A percentile compares a stretch with the other conserved stretches of the same genome.
Evolutionary conservation across 106 monocot species (phyloP).

Genomic region (Dactylorhiza incarnata): DNA sequence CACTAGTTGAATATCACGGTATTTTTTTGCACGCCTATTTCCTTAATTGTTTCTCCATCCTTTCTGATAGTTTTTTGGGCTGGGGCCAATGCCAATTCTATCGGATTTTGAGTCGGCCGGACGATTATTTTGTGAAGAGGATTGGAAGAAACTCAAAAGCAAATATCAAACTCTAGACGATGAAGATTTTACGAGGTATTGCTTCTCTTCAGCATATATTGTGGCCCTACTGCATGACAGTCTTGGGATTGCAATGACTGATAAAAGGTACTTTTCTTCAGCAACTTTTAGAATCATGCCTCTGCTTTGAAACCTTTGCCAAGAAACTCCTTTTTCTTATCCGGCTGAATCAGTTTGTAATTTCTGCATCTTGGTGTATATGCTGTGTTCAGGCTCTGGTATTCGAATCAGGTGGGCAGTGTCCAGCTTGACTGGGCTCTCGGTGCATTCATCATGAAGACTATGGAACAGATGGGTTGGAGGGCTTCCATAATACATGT

Average conservation of each 20-base stretch:
- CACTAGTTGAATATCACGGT: neutral
- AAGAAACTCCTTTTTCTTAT: too few species aligned
- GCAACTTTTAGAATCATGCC: too few species aligned
- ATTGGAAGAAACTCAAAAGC: slow-evolving; percentile 43
- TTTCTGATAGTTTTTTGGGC: slow-evolving; percentile 63
- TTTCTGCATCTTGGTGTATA: neutral
- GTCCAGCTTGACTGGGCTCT: slow-evolving; percentile 70
- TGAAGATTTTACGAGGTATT: slow-evolving; percentile 61
- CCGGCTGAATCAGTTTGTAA: too few species aligned
- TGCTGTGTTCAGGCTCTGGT: slow-evolving; percentile 44
- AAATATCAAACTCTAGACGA: slow-evolving; percentile 33
- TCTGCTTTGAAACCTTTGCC: too few species aligned
- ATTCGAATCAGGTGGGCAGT: slow-evolving; percentile 44
- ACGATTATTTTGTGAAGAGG: slow-evolving; percentile 55
- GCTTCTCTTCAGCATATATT: slow-evolving; percentile 95
- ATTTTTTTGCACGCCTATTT: neutral
- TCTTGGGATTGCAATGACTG: slow-evolving; percentile 66
- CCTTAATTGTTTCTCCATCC: neutral
- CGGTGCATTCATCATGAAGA: slow-evolving; percentile 70
- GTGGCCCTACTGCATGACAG: slow-evolving; percentile 84
- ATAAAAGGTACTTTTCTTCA: slow-evolving; percentile 39
- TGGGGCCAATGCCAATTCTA: slow-evolving; percentile 38
- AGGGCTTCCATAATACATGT: slow-evolving; percentile 12
- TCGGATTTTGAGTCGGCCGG: slow-evolving; percentile 67
- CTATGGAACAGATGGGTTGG: slow-evolving; percentile 21